Percentiles rank a stretch among this genome's conserved stretches.
Conservation (phyloP, 805 yeast genomes). For the Saturnispora galanensis region DNA sequence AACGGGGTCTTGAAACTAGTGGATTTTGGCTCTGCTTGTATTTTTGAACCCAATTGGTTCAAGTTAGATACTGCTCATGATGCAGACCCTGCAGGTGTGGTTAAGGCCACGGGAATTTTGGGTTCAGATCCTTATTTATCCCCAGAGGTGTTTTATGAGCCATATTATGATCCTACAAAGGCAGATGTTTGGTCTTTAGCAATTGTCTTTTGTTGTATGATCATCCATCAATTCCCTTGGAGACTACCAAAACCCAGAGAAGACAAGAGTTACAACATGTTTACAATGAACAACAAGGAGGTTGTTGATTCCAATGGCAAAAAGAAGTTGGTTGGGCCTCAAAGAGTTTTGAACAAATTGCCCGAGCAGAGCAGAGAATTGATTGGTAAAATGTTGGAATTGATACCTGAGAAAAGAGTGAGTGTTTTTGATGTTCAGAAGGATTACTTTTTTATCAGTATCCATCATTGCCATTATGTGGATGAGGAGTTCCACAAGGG, state of each 20-base stretch:
- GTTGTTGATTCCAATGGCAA: constrained; percentile 20
- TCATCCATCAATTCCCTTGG: constrained; percentile 88
- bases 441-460: constrained; percentile 49
- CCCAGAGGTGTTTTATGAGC: constrained; percentile 65
- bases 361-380: constrained; percentile 58
- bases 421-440: constrained; percentile 44
- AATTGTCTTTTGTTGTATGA: constrained; percentile 85
- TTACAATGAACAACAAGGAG: constrained; percentile 28
- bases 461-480: constrained; percentile 42
- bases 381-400: constrained; percentile 53
- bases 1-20: constrained; percentile 76
- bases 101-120: constrained; percentile 73
- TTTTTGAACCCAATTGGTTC: constrained; percentile 36
- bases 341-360: constrained; percentile 57
- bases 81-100: constrained; percentile 23
- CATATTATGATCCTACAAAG: constrained; percentile 70
- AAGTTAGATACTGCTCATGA: background rate
- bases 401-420: constrained; percentile 51
- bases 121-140: constrained; percentile 96
- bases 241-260: constrained; percentile 63
- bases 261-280: constrained; percentile 69
- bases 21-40: constrained; percentile 90
- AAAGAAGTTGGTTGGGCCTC: constrained; percentile 44
- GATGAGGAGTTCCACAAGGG: constrained; percentile 21
- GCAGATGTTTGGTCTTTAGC: constrained; percentile 94